Base-by-base conservation (phyloP, 176 grass and related monocot species). In the Oryza glaberrima region DNA sequence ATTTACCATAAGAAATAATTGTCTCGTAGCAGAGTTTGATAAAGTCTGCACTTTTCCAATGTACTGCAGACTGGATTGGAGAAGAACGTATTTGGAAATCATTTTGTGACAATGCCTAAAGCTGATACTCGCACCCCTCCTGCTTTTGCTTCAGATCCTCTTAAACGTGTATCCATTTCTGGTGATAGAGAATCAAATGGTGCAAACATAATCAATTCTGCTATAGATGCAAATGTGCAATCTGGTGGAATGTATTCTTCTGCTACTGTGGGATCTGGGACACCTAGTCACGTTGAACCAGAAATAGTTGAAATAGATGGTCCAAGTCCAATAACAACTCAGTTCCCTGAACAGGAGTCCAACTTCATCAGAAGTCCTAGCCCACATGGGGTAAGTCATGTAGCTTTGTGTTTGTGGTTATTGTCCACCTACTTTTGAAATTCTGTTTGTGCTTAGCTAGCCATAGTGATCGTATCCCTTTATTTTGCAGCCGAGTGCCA, bases 81-180 rank as follows among this genome's bases (percentile, higher is more conserved):
- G 91, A 99, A 92, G 83, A 99, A 94, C 81, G 90, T 99, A 77
- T 99, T 94, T 92, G 96, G 96, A 87, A 99, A 94, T 88, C 96
- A 99, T 74, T 70, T 92, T 45, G 89, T 96, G 66, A 79, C 96
- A 87, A 77, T 87, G 67, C 74, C 85, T 90, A 90, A 89, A 86
- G 86, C 64, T 36, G 96, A 92, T 72, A 82, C 60, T 12, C 40
- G 32, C 69, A 87, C 90, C 52, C 91, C 96, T 49, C 89, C 89
- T 76, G 93, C 93, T 77, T 98, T 94, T 92, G 81, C 93, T 71
- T 96, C 96, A 79, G 93, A 93, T 49, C 89, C 93, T 71, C 96
- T 96, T 81, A 90, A 85, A 67, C 85, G 52, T 23, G 74, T 91
- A 83, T 83, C 91, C 17, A 72, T 30, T 69, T 73, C 80, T 77